Conservation (phyloP, 306 rosid genomes). For the Rubus parviflorus region DNA sequence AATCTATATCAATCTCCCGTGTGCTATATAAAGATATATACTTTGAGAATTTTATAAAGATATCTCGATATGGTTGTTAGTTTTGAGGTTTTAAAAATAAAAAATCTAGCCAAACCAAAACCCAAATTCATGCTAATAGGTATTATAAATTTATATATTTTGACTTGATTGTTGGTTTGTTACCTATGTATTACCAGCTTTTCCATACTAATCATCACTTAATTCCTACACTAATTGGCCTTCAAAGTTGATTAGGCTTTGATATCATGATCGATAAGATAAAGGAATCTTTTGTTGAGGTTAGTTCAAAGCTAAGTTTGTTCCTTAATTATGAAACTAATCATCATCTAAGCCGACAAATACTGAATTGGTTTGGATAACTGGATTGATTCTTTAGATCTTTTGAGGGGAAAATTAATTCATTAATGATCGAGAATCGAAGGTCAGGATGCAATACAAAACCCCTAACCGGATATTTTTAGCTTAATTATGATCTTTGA, state of each 20-base stretch:
- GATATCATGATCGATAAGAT: neutral
- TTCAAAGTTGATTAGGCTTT: neutral
- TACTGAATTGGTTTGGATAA: no score
- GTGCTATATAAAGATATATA: neutral
- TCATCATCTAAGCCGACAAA: neutral
- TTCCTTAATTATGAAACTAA: neutral
- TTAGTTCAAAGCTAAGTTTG: neutral
- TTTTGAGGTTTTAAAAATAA: neutral
- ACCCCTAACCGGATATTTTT: no score
- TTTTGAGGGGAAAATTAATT: no score
- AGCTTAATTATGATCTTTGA: no score
- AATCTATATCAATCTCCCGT: neutral
- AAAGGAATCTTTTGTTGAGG: neutral
- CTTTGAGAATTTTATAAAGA: neutral
- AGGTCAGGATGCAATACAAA: no score
- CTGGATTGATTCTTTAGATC: no score
- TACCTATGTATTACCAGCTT: no score
- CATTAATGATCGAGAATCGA: no score
- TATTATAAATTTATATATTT: neutral
- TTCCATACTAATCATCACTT: neutral
- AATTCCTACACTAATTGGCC: neutral
- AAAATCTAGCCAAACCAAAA: neutral
- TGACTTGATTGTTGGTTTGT: conserved; percentile 6
- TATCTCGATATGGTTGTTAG: neutral
- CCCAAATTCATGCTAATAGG: neutral